Evolutionary conservation across 495 filamentous ascomycete genomes (phyloP).

Genomic region (Lichenothelia convexa): DNA sequence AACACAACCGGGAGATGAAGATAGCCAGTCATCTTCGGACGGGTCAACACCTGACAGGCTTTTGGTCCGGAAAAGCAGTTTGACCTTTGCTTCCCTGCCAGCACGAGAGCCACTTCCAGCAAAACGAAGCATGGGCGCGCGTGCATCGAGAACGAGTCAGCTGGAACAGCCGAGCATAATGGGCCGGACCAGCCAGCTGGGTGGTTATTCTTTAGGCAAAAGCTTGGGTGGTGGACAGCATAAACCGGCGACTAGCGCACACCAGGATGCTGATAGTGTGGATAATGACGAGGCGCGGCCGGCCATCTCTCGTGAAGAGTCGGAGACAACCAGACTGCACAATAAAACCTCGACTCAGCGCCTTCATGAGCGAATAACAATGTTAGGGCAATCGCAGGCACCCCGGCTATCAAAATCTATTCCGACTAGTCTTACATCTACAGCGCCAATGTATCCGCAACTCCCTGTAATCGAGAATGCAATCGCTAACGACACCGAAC

Average conservation of each 20-base stretch:
- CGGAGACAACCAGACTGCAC: constrained; percentile 38
- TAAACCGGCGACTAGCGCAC: constrained; percentile 27
- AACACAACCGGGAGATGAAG: no score
- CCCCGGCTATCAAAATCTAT: constrained; percentile 55
- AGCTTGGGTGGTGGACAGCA: constrained; percentile 26
- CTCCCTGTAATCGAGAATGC: constrained; percentile 19
- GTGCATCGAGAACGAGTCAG: constrained; percentile 61
- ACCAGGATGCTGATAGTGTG: constrained; percentile 31
- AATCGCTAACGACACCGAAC: neutral
- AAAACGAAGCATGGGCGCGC: constrained; percentile 59
- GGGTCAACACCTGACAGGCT: constrained; percentile 41
- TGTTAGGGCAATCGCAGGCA: constrained; percentile 67
- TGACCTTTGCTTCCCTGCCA: constrained; percentile 82
- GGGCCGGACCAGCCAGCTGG: constrained; percentile 37
- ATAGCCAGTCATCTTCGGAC: constrained; percentile 41
- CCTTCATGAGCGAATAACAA: constrained; percentile 81
- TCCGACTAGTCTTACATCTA: constrained; percentile 26
- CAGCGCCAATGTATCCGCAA: constrained; percentile 35
- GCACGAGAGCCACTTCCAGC: constrained; percentile 68
- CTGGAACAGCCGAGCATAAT: constrained; percentile 42
- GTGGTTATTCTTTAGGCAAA: constrained; percentile 44
- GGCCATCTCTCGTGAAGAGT: constrained; percentile 15
- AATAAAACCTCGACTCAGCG: constrained; percentile 82
- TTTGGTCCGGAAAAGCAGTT: constrained; percentile 74
- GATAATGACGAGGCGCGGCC: constrained; percentile 35